Conservation (phyloP, 768 basidiomycete genomes). For the Ramaria rubella region DNA sequence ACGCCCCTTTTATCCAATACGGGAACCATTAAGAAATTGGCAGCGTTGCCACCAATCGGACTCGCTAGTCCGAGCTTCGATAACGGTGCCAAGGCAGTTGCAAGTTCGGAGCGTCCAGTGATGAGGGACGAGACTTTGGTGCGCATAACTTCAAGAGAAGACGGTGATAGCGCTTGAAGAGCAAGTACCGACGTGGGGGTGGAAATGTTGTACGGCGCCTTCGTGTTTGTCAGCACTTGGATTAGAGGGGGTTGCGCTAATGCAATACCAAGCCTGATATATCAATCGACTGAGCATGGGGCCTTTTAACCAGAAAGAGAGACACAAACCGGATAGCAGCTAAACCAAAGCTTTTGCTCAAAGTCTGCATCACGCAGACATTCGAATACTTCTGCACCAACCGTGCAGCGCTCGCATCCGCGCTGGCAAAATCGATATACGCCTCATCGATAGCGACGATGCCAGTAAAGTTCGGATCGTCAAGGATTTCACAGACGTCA, state of each 20-base stretch:
- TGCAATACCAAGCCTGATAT: conserved; percentile 73
- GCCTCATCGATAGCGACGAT: conserved; percentile 95
- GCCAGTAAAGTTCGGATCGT: conserved; percentile 80
- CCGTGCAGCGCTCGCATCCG: conserved; percentile 49
- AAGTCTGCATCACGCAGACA: conserved; percentile 89
- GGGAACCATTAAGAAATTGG: conserved; percentile 86
- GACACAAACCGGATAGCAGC: conserved; percentile 77
- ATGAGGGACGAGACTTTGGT: conserved; percentile 53
- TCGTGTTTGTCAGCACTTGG: conserved; percentile 88
- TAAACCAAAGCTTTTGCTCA: conserved; percentile 94
- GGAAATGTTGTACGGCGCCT: conserved; percentile 97
- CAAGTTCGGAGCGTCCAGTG: conserved; percentile 49
- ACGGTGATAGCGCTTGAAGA: conserved; percentile 63
- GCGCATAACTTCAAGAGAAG: conserved; percentile 59
- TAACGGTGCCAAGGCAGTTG: conserved; percentile 42
- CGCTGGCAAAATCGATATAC: conserved; percentile 76
- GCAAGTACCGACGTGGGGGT: conserved; percentile 83
- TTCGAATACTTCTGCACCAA: conserved; percentile 81
- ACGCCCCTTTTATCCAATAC: conserved; percentile 45
- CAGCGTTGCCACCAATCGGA: conserved; percentile 74
- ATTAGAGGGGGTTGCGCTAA: conserved; percentile 86
- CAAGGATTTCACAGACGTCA: conserved; percentile 61
- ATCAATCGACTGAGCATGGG: not conserved
- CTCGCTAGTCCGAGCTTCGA: conserved; percentile 37
- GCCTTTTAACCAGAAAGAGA: not conserved